phyloP scores from a whole-genome alignment of 352 stramenopile genomes.

The Globisporangium paddicum region DNA sequence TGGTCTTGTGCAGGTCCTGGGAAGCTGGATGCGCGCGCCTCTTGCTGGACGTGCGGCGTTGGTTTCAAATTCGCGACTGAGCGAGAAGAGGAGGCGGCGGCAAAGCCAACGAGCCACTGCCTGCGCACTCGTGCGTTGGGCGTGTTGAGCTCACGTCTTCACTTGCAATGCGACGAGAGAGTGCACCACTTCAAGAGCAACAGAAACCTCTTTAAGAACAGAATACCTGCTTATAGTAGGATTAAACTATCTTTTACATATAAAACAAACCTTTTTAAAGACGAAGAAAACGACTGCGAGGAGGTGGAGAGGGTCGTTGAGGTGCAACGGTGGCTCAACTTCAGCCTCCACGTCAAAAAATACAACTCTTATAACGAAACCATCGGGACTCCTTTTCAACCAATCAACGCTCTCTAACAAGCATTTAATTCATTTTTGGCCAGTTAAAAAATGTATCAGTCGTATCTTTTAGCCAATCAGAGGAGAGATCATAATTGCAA shows the following conservation, averaged over 20 bases:
- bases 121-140: background rate
- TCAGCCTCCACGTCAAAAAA: constrained; percentile 9
- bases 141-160: background rate
- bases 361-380: background rate
- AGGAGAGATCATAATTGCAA: no score
- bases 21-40: background rate
- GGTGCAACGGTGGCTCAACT: constrained; percentile 5
- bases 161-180: background rate
- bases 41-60: background rate
- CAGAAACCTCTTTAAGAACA: no score
- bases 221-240: no score
- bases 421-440: background rate
- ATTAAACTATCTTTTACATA: background rate
- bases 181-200: background rate
- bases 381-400: no score
- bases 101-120: no score
- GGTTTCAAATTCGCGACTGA: constrained; percentile 16
- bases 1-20: background rate
- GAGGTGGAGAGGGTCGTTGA: background rate
- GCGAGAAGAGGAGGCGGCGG: background rate
- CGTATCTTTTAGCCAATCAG: background rate
- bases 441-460: background rate
- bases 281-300: accelerated
- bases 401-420: no score
- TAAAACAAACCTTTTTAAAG: background rate